Evolutionary conservation across 2,329 filamentous ascomycete species (phyloP).

Genomic region (Paecilomyces sp.): DNA sequence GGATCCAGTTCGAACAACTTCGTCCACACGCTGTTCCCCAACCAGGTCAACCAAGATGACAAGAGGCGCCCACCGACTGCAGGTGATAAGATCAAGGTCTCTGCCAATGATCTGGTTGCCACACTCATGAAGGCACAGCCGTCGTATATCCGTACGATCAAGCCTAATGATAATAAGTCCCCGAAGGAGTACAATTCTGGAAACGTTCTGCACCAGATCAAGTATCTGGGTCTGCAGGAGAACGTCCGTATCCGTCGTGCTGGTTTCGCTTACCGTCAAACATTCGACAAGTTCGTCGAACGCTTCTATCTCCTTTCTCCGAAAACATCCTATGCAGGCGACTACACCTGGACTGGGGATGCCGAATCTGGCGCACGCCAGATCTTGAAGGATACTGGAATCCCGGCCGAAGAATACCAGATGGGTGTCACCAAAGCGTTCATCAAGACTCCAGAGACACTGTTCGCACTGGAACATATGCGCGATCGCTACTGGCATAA

Average conservation of each 20-base stretch:
- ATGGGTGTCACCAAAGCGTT: slow-evolving; percentile 96
- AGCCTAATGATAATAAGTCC: slow-evolving; percentile 98
- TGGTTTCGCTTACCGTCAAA: slow-evolving; percentile 93
- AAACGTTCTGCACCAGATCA: slow-evolving; percentile 96
- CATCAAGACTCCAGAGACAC: slow-evolving; percentile 93
- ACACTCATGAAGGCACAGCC: slow-evolving; percentile 96
- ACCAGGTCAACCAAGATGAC: slow-evolving; percentile 93
- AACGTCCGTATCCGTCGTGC: slow-evolving; percentile 96
- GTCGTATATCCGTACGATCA: slow-evolving; percentile 97
- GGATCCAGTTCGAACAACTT: slow-evolving; percentile 78
- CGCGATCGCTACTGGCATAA: slow-evolving; percentile 98
- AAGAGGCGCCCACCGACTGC: slow-evolving; percentile 88
- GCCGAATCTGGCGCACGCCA: slow-evolving; percentile 80
- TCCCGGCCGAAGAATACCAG: slow-evolving; percentile 91
- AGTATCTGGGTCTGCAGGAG: slow-evolving; percentile 97
- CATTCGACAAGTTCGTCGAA: slow-evolving; percentile 96
- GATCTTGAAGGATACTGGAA: slow-evolving; percentile 93
- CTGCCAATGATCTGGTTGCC: slow-evolving; percentile 88
- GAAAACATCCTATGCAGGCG: slow-evolving; percentile 90
- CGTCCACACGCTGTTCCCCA: slow-evolving; percentile 79
- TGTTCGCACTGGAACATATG: slow-evolving; percentile 97
- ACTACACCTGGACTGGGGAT: slow-evolving; percentile 92
- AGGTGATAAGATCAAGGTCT: slow-evolving; percentile 90
- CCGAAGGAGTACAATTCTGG: slow-evolving; percentile 83
- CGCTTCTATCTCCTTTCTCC: slow-evolving; percentile 93